Base-by-base conservation (phyloP, 2,329 filamentous ascomycete species). In the Fusarium chlamydosporum region DNA sequence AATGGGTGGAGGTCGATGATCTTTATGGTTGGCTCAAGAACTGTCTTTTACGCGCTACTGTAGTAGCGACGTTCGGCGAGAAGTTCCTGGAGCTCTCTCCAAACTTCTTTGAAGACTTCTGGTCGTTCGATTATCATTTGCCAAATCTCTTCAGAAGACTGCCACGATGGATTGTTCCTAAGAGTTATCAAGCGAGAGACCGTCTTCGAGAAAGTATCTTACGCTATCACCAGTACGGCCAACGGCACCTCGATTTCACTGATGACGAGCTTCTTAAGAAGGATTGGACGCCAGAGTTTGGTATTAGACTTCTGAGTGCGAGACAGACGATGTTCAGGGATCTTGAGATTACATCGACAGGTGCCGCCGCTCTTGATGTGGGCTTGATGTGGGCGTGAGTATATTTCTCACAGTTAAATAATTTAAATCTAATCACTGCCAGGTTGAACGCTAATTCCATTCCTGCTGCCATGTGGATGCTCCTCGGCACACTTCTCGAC, bases 311-410 rank as follows among this genome's bases (percentile, higher is more conserved):
- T 5, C 73, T 79, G 68, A 68, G 71, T 11, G 53, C 67, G 4
- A 61, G 76, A 18, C 74, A 72, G 1, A 47, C 42, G 16, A 67
- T 73, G 59, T 72, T 69, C 0, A 10, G 26, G 12, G 67, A 37
- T 5, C 48, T 56, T 20, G 71, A 68, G 0, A 29, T 73, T 20
- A 59, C 46, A 7, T 70, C 40, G 9, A 54, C 31, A 51, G 56
- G 66, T 4, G 56, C 55, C 5, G 68, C 71, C 29, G 67, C 68
- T 34, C 67, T 71, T 13, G 70, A 70, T 3, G n/a, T 67, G 2
- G 76, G 75, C 16, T 38, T 73, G 12, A 6, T 73, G 9, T 73
- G 71, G 71, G 71, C 63, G 71, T 61, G 43, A 63, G 68, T 71
- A 8, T 1, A 16, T 34, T 7, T 4, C 35, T 6, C 6, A 2